Conservation (phyloP, 495 filamentous ascomycete genomes). For the Penicillium crystallinum region DNA sequence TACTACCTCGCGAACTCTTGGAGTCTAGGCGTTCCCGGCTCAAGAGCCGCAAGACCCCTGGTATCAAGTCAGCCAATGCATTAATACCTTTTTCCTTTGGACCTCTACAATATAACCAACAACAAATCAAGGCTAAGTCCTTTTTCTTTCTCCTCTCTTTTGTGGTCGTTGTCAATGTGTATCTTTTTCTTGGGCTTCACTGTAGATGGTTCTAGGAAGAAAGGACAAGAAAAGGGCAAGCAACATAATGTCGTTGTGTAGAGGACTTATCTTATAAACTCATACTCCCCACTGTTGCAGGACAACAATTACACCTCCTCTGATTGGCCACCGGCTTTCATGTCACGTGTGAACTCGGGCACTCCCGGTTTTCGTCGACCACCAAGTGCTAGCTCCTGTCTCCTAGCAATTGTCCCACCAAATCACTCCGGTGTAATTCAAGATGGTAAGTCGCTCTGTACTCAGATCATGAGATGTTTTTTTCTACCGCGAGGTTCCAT, state of each 20-base stretch:
- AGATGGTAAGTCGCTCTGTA: background rate
- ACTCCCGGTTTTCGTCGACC: slow-evolving; percentile 40
- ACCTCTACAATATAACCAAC: background rate
- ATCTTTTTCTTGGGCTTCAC: too few relatives aligned
- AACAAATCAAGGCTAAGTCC: too few relatives aligned
- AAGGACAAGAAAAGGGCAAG: too few relatives aligned
- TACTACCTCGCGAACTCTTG: background rate
- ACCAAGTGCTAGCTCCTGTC: slow-evolving; percentile 23
- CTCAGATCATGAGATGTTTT: background rate
- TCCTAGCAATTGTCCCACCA: slow-evolving; percentile 29
- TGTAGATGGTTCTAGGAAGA: too few relatives aligned
- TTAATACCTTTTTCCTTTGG: background rate
- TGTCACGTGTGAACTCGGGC: slow-evolving; percentile 13
- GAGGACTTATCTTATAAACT: background rate
- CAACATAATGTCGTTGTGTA: too few relatives aligned
- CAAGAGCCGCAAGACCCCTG: background rate
- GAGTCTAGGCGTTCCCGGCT: slow-evolving; percentile 12
- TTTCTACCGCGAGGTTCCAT: background rate
- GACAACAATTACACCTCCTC: slow-evolving; percentile 1
- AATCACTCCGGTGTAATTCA: slow-evolving; percentile 15
- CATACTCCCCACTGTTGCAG: background rate
- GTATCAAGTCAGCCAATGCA: background rate
- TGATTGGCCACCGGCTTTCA: slow-evolving; percentile 26
- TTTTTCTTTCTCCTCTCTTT: too few relatives aligned
- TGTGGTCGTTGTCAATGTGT: too few relatives aligned